phyloP scores from a whole-genome alignment of 495 filamentous ascomycete genomes.

The Penicillium desertorum region DNA sequence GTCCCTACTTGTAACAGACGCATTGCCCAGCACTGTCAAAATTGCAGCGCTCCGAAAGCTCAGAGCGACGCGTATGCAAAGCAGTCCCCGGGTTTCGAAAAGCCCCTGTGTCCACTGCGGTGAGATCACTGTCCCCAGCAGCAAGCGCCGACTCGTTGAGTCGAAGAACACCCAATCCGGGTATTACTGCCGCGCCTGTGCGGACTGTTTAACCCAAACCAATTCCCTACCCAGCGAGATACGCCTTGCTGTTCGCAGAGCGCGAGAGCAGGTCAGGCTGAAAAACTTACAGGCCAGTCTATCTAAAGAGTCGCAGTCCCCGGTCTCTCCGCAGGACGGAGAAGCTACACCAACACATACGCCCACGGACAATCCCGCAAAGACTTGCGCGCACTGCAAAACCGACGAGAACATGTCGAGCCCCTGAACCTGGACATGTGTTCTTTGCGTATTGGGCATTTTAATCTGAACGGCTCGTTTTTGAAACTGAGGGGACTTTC shows the following conservation, averaged over 20 bases:
- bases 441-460: background rate
- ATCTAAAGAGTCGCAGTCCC: background rate
- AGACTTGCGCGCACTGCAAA: background rate
- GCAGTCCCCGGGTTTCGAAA: background rate
- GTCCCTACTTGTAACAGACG: conserved; percentile 1
- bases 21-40: background rate
- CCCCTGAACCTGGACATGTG: background rate
- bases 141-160: conserved; percentile 10
- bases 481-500: background rate
- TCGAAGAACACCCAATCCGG: background rate
- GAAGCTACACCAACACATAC: background rate
- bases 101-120: conserved; percentile 10
- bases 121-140: conserved; percentile 2
- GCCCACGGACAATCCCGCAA: background rate
- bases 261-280: conserved; percentile 1
- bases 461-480: background rate
- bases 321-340: background rate
- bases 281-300: background rate
- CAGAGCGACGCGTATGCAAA: background rate
- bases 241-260: background rate
- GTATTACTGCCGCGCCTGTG: conserved; percentile 10
- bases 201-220: background rate
- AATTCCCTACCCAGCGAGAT: background rate
- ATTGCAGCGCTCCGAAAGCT: background rate
- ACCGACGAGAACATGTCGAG: background rate